Evolutionary conservation across 1,284 basidiomycete genomes (phyloP).

Genomic region (Pyrrhoderma noxium): DNA sequence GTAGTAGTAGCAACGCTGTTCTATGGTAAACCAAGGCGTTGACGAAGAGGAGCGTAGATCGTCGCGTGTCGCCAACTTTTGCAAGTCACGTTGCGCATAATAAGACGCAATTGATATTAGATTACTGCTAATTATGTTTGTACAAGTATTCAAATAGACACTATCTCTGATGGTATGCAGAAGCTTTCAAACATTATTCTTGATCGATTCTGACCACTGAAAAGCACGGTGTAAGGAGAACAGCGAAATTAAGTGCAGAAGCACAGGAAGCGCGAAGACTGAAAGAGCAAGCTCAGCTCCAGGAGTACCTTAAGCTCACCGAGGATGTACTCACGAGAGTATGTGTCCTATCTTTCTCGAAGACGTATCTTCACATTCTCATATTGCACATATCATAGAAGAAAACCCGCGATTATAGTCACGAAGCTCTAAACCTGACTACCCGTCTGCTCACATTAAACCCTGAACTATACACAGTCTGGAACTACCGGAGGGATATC

Average conservation of each 20-base stretch:
- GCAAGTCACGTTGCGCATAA: no score
- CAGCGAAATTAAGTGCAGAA: slow-evolving; percentile 48
- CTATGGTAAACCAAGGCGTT: neutral
- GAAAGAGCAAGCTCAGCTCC: slow-evolving; percentile 68
- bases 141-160: no score
- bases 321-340: slow-evolving; percentile 62
- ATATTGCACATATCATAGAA: slow-evolving; percentile 42
- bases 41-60: neutral
- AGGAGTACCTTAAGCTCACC: slow-evolving; percentile 66
- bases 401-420: slow-evolving; percentile 54
- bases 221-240: slow-evolving; percentile 76
- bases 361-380: neutral
- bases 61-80: neutral
- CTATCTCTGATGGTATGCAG: no score
- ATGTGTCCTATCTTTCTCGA: slow-evolving; percentile 23
- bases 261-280: slow-evolving; percentile 58
- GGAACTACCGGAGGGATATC: slow-evolving; percentile 86
- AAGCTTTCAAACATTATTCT: no score
- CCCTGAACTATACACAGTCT: slow-evolving; percentile 88
- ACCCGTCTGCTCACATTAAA: slow-evolving; percentile 74
- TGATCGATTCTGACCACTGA: no score
- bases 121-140: no score
- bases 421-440: slow-evolving; percentile 65
- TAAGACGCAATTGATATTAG: neutral
- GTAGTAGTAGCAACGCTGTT: no score